Percentiles rank a stretch among this genome's conserved stretches.
These are phyloP conservation scores for Nemania sp. DNA, from an alignment of 2,329 filamentous ascomycete species.

Conservation along the genomic window DNA sequence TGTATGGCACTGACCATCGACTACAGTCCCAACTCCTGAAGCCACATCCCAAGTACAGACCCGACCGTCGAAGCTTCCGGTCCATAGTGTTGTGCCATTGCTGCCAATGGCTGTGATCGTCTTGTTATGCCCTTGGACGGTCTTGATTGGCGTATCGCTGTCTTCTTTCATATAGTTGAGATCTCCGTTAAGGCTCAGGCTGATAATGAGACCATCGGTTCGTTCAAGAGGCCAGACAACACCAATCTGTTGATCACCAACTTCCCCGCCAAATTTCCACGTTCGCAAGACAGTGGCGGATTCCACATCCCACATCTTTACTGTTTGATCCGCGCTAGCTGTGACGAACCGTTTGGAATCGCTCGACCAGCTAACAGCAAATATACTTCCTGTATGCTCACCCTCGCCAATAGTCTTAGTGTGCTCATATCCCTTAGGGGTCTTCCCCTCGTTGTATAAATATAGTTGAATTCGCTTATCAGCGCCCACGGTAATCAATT, in stretches of 20 bases:
- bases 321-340: constrained; percentile 92
- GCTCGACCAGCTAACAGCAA: constrained; percentile 88
- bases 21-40: constrained; percentile 73
- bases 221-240: constrained; percentile 89
- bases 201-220: constrained; percentile 88
- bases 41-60: constrained; percentile 85
- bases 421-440: constrained; percentile 83
- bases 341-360: constrained; percentile 91
- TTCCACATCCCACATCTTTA: constrained; percentile 93
- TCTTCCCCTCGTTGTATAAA: constrained; percentile 68
- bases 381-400: constrained; percentile 93
- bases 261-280: constrained; percentile 86
- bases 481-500: constrained; percentile 89
- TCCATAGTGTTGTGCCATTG: constrained; percentile 77
- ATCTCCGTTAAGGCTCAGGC: constrained; percentile 87
- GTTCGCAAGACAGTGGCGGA: constrained; percentile 80
- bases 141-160: constrained; percentile 73
- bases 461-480: constrained; percentile 94
- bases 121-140: constrained; percentile 91
- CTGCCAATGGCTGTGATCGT: constrained; percentile 81
- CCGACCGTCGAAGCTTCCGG: constrained; percentile 91
- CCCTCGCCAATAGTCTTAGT: constrained; percentile 81
- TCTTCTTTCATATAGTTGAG: constrained; percentile 88
- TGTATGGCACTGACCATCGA: constrained; percentile 85
- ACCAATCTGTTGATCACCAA: constrained; percentile 91